Percentiles rank a stretch among this genome's conserved stretches.
phyloP scores from a whole-genome alignment of 139 green algal species.

The Chlamydomonas schloesseri region DNA sequence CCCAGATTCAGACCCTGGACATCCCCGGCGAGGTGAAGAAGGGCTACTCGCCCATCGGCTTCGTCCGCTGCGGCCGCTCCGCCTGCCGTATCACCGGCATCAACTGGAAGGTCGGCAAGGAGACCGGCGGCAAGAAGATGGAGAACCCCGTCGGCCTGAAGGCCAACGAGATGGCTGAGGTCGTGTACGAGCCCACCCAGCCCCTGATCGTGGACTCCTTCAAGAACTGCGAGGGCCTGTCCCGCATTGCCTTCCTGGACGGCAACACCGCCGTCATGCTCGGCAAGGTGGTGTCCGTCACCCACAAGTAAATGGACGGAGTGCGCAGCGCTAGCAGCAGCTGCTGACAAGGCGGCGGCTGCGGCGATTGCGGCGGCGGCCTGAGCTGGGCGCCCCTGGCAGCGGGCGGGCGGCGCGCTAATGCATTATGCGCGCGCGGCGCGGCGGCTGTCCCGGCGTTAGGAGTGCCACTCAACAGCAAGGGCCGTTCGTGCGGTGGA shows the following conservation, averaged over 20 bases:
- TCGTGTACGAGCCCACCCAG: slow-evolving; percentile 89
- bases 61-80: slow-evolving; percentile 91
- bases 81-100: slow-evolving; percentile 88
- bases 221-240: slow-evolving; percentile 95
- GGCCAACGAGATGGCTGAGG: slow-evolving; percentile 94
- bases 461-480: no score
- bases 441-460: no score
- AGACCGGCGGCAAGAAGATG: slow-evolving; percentile 96
- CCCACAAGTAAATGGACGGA: slow-evolving; percentile 69
- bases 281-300: slow-evolving; percentile 86
- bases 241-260: slow-evolving; percentile 94
- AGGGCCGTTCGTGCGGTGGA: no score
- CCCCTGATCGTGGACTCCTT: slow-evolving; percentile 91
- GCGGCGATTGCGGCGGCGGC: no score
- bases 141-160: slow-evolving; percentile 88
- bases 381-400: no score
- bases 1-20: slow-evolving; percentile 94
- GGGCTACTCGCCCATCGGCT: slow-evolving; percentile 93
- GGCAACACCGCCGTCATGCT: slow-evolving; percentile 97
- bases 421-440: no score
- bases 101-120: slow-evolving; percentile 96
- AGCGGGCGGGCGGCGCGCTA: no score
- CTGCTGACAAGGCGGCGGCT: no score
- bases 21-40: slow-evolving; percentile 93
- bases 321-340: no score